phyloP scores from a whole-genome alignment of 2,329 filamentous ascomycete genomes.

The Colletotrichum echinochloae region DNA sequence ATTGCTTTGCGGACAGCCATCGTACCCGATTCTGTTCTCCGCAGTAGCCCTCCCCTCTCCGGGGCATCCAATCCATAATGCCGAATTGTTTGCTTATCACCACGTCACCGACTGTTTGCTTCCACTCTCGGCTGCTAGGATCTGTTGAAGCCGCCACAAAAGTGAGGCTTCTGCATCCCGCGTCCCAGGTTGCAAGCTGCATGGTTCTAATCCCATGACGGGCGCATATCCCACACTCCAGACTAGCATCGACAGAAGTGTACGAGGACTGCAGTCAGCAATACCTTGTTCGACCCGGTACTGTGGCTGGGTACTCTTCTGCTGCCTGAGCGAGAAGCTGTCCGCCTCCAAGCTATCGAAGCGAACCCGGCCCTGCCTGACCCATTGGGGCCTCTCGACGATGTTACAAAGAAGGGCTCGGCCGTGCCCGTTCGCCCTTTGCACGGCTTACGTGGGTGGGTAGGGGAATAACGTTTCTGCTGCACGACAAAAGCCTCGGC shows the following conservation, averaged over 20 bases:
- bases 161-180: neutral
- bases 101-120: conserved; percentile 16
- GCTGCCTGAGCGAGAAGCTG: neutral
- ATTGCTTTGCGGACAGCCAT: conserved; percentile 13
- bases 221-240: conserved; percentile 4
- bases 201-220: neutral
- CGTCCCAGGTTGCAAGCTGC: conserved; percentile 10
- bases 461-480: neutral
- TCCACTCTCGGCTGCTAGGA: conserved; percentile 11
- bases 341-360: neutral
- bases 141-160: conserved; percentile 28
- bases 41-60: neutral
- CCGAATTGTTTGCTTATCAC: conserved; percentile 28
- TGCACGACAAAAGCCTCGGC: conserved; percentile 25
- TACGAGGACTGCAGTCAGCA: neutral
- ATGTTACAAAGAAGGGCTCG: conserved; percentile 1
- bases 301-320: neutral
- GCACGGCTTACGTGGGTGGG: neutral
- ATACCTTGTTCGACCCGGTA: neutral
- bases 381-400: neutral
- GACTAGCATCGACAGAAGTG: neutral
- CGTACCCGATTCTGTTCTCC: conserved; percentile 8
- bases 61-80: neutral
- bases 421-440: neutral
- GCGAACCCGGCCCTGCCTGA: neutral